Conservation (phyloP, 768 basidiomycete genomes). For the Leccinum subgranulosum region DNA sequence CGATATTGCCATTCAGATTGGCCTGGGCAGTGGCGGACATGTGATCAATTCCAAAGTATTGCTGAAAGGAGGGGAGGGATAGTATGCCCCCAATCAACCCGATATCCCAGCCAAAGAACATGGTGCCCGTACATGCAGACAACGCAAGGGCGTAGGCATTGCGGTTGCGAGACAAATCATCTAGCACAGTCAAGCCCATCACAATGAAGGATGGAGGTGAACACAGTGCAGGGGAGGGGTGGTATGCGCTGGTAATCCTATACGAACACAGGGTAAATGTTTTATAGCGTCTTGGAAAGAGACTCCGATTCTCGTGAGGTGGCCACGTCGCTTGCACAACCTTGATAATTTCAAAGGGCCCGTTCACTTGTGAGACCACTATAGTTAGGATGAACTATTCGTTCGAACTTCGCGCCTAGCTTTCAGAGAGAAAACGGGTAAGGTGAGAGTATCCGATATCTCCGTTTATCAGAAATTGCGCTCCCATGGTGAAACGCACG, state of each 20-base stretch:
- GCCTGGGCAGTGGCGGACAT: slow-evolving; percentile 36
- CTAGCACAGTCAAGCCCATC: slow-evolving; percentile 27
- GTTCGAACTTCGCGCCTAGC: too few relatives aligned
- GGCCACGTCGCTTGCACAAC: too few relatives aligned
- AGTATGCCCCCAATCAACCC: slow-evolving; percentile 51
- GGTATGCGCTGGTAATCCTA: background rate
- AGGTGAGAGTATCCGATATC: too few relatives aligned
- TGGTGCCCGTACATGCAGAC: slow-evolving; percentile 46
- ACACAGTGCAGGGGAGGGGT: background rate
- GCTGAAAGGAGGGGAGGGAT: slow-evolving; percentile 44
- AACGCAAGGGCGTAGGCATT: slow-evolving; percentile 45
- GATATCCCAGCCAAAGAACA: slow-evolving; percentile 50
- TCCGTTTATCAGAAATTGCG: too few relatives aligned
- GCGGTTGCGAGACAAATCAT: slow-evolving; percentile 31
- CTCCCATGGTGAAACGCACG: too few relatives aligned
- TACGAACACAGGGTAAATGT: too few relatives aligned
- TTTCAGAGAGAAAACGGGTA: too few relatives aligned
- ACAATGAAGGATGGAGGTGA: background rate
- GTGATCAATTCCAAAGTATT: slow-evolving; percentile 45
- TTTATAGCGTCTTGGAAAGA: too few relatives aligned
- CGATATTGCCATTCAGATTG: slow-evolving; percentile 47
- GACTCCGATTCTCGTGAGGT: too few relatives aligned
- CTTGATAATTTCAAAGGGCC: too few relatives aligned
- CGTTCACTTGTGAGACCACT: too few relatives aligned
- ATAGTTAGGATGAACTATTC: background rate